Conservation (phyloP, 306 rosid species). For the Hippophae rhamnoides region DNA sequence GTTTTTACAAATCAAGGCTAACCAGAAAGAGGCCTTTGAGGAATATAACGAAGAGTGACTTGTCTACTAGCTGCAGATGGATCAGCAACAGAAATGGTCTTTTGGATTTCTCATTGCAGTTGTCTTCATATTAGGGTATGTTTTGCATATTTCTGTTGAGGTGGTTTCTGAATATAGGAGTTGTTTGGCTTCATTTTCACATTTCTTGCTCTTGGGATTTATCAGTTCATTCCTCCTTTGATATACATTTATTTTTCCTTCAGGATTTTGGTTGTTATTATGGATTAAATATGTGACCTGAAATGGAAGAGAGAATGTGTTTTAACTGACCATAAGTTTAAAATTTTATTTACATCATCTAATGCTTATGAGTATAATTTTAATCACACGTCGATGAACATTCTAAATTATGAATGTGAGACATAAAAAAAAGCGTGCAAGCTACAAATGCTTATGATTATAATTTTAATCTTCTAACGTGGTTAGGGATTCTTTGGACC, state of each 20-base stretch:
- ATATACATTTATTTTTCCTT: no score
- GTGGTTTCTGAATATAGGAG: slow-evolving; percentile 7
- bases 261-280: background rate
- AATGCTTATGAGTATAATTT: no score
- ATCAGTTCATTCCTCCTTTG: background rate
- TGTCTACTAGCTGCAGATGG: slow-evolving; percentile 4
- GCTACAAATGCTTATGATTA: no score
- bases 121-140: background rate
- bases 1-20: slow-evolving; percentile 11
- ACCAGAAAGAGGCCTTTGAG: slow-evolving; percentile 15
- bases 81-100: slow-evolving; percentile 1
- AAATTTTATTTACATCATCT: no score
- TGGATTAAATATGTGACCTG: no score
- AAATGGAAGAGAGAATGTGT: no score
- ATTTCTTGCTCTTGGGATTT: slow-evolving; percentile 2
- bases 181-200: slow-evolving; percentile 7
- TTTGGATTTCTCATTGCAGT: slow-evolving; percentile 6
- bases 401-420: no score
- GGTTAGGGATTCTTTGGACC: no score
- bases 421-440: no score
- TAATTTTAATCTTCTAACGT: no score
- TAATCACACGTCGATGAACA: no score
- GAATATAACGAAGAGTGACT: slow-evolving; percentile 4
- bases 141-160: background rate
- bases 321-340: no score